A percentile compares a stretch with the other conserved stretches of the same genome.
Conservation (phyloP, 176 grass and related monocot genomes). For the Hordeum vulgare region MorexV3_pseudomolecules_assembly NC_058522.1:576936677-576937176, state of each 20-base stretch:
- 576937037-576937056: constrained; percentile 14
- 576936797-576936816: not conserved
- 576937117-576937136: constrained; percentile 66
- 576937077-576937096: constrained; percentile 80
- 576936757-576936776: not conserved
- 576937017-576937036: not conserved
- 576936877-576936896: not conserved
- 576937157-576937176: constrained; percentile 72
- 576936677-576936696: not conserved
- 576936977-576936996: not conserved
- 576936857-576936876: not conserved
- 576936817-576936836: not conserved
- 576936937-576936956: not conserved
- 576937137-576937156: constrained; percentile 67
- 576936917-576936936: constrained; percentile 1
- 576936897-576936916: not conserved
- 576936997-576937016: not conserved
- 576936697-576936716: not conserved
- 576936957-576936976: not conserved
- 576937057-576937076: constrained; percentile 59
- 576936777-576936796: not conserved
- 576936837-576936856: not conserved
- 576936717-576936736: not conserved
- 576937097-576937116: constrained; percentile 71
- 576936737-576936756: not conserved